Evolutionary conservation across 2,329 filamentous ascomycete genomes (phyloP).

Genomic region (Neurospora sp.): DNA sequence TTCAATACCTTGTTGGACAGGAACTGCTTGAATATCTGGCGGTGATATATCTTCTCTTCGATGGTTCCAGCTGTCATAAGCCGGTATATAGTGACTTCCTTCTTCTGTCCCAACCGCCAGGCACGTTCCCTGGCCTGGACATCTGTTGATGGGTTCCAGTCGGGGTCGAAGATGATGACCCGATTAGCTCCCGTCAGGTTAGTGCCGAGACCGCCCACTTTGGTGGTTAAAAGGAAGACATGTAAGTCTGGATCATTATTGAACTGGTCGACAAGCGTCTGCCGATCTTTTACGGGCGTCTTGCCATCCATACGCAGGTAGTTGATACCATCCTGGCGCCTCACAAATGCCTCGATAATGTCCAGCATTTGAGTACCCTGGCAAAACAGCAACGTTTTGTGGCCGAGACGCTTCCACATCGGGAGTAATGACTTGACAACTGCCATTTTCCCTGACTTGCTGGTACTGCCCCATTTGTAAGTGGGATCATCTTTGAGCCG

Average conservation of each 20-base stretch:
- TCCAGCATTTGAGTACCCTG: slow-evolving; percentile 94
- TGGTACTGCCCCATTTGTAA: slow-evolving; percentile 68
- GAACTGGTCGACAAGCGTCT: slow-evolving; percentile 84
- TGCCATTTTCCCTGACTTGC: slow-evolving; percentile 90
- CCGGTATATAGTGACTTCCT: slow-evolving; percentile 89
- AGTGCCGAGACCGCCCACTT: slow-evolving; percentile 86
- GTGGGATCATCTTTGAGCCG: slow-evolving; percentile 42
- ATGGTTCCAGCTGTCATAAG: slow-evolving; percentile 98
- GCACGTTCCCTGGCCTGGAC: slow-evolving; percentile 90
- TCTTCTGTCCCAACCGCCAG: slow-evolving; percentile 91
- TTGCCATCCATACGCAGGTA: slow-evolving; percentile 90
- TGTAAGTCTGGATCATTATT: slow-evolving; percentile 72
- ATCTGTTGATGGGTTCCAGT: slow-evolving; percentile 98
- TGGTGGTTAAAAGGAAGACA: slow-evolving; percentile 88
- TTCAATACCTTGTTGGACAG: slow-evolving; percentile 92
- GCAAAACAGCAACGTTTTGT: slow-evolving; percentile 88
- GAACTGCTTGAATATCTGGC: slow-evolving; percentile 98
- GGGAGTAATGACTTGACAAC: slow-evolving; percentile 80
- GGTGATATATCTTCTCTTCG: slow-evolving; percentile 98
- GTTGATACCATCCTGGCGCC: slow-evolving; percentile 54
- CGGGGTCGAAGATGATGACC: slow-evolving; percentile 96
- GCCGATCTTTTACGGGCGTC: slow-evolving; percentile 80
- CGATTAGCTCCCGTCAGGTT: slow-evolving; percentile 92
- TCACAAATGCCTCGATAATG: slow-evolving; percentile 77
- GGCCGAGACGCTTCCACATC: slow-evolving; percentile 80